Conservation (phyloP, 345 rosid genomes). For the Brassica incana region DNA sequence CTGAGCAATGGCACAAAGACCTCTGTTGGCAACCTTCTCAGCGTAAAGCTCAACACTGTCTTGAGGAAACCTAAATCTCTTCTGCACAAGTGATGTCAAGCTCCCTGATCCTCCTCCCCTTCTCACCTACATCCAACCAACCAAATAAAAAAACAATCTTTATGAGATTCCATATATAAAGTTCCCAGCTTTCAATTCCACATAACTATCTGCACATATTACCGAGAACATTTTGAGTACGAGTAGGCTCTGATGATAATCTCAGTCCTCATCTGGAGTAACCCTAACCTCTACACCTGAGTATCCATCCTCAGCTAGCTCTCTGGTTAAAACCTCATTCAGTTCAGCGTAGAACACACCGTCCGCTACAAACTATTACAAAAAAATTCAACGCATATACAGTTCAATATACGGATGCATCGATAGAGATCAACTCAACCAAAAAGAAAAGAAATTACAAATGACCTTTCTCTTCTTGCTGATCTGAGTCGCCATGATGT, state of each 20-base stretch:
- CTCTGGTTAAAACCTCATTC: conserved; percentile 71
- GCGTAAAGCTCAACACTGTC: conserved; percentile 8
- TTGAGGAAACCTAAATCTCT: background rate
- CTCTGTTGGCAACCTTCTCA: conserved; percentile 18
- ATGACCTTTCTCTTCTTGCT: background rate
- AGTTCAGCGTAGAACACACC: conserved; percentile 82
- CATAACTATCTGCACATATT: background rate
- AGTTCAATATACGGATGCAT: background rate
- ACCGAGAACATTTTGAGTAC: conserved; percentile 90
- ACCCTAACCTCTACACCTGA: conserved; percentile 92
- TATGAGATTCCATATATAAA: background rate
- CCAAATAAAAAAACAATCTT: background rate
- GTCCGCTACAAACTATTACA: conserved; percentile 68
- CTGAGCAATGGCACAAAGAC: conserved; percentile 92
- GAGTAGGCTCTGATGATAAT: conserved; percentile 86
- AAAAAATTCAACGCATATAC: background rate
- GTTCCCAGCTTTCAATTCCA: background rate
- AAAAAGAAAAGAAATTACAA: background rate
- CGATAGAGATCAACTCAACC: background rate
- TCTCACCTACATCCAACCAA: conserved; percentile 49
- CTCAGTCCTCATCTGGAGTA: conserved; percentile 83
- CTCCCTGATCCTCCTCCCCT: conserved; percentile 78
- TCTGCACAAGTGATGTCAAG: conserved; percentile 66
- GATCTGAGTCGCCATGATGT: background rate
- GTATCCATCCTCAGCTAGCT: conserved; percentile 89